Percentiles rank a stretch among this genome's conserved stretches.
phyloP scores from a whole-genome alignment of 208 protist species.

The Tritrichomonas musculus region DNA sequence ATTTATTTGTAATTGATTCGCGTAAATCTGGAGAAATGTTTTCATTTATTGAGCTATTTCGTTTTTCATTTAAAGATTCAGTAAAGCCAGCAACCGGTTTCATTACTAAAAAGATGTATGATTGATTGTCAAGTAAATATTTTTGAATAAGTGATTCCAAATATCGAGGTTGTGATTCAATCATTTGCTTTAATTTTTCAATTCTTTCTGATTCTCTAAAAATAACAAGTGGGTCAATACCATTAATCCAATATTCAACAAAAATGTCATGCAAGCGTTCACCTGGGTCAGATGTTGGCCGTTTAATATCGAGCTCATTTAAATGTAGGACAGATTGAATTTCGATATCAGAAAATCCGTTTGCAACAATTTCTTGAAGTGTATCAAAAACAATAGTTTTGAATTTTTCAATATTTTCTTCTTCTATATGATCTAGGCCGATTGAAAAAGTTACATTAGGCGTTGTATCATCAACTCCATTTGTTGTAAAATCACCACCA shows the following conservation, averaged over 20 bases:
- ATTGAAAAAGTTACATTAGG: neutral
- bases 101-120: neutral
- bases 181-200: neutral
- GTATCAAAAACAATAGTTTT: neutral
- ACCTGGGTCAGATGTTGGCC: neutral
- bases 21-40: neutral
- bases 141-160: neutral
- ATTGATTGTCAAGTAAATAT: conserved; percentile 8
- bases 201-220: neutral
- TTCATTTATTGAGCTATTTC: neutral
- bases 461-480: neutral
- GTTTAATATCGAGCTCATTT: neutral
- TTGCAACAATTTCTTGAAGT: neutral
- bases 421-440: neutral
- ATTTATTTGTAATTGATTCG: neutral
- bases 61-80: neutral
- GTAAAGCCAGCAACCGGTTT: neutral
- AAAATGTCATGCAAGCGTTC: neutral
- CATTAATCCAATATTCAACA: neutral
- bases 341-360: neutral
- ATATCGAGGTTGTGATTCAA: neutral
- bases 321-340: conserved; percentile 29
- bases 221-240: neutral
- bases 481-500: neutral
- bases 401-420: conserved; percentile 12